Percentiles rank a stretch among this genome's conserved stretches.
phyloP scores from a whole-genome alignment of 164 flowering plant species.

The Berberis vulgaris region DNA sequence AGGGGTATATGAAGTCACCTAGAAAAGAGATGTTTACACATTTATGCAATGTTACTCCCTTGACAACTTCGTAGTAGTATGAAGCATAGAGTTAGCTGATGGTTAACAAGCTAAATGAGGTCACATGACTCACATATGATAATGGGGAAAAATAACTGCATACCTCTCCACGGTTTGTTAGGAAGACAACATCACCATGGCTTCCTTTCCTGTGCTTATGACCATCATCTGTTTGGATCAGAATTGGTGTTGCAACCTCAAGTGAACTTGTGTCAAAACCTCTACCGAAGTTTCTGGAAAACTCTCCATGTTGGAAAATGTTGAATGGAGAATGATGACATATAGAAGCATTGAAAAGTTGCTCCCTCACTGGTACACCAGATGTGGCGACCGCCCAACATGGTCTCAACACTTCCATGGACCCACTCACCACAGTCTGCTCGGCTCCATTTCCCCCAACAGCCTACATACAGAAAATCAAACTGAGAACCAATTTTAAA shows the following conservation, averaged over 20 bases:
- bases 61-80: no score
- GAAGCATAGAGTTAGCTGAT: no score
- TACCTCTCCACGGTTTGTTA: constrained; percentile 99
- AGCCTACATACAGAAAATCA: constrained; percentile 34
- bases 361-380: constrained; percentile 94
- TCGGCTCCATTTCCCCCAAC: constrained; percentile 97
- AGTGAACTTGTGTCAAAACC: constrained; percentile 46
- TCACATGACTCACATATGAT: background rate
- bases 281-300: constrained; percentile 49
- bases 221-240: constrained; percentile 75
- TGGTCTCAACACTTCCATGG: constrained; percentile 91
- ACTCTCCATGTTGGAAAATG: constrained; percentile 75
- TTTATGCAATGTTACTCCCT: no score
- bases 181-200: constrained; percentile 92
- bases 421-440: constrained; percentile 86
- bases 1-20: constrained; percentile 92
- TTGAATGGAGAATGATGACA: constrained; percentile 77
- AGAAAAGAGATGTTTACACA: constrained; percentile 6
- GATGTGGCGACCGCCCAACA: constrained; percentile 99
- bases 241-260: constrained; percentile 93
- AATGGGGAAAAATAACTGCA: constrained; percentile 6
- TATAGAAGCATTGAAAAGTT: constrained; percentile 92
- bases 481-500: background rate
- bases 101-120: no score
- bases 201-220: constrained; percentile 88